Base-by-base conservation (phyloP, 2,329 filamentous ascomycete species). In the Fusarium duplospermum region DNA sequence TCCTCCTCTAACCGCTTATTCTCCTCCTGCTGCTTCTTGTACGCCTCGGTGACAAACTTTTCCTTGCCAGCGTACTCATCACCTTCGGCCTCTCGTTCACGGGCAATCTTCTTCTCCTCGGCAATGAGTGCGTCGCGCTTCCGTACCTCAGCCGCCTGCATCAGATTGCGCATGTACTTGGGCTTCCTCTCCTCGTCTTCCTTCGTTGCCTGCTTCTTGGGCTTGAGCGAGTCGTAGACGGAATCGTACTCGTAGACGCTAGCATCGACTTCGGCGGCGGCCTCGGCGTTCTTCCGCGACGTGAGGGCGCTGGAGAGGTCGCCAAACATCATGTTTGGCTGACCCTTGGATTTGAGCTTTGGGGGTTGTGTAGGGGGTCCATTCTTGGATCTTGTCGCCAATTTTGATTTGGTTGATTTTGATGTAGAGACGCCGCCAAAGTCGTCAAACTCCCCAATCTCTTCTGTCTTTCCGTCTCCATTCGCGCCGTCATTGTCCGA, bases 241-340 rank as follows among this genome's bases (percentile, higher is more conserved):
- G 89, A 89, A 81, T 97, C 94, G 84, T 96, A 97, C 83, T 96
- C 94, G 85, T 95, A 96, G 75, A 96, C 91, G 58, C 90, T 92
- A 2, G 93, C 86, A 77, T 96, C 94, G 10, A 93, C 80, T 68
- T 90, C 87, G 70, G 91, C 86, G 3, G 93, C 93, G 18, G 90
- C 89, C 72, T 91, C 86, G 40, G 90, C 89, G 75, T 93, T 87
- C 76, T 89, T 90, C 62, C 89, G 89, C 29, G 92, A 90, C 33
- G 90, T 86, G 35, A 92, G 85, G 2, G 89, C 84, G 76, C 90
- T 89, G 4, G 93, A 93, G 2, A 94, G 87, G 78, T 95, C 92
- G 38, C 88, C 89, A 75, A 90, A 92, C 79, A 87, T 84, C 59
- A 83, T 83, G 64, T 82, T 85, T 14, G 80, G 76, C 63, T 80